These are phyloP conservation scores for Claviceps maximensis DNA, from an alignment of 2,329 filamentous ascomycete species.

Conservation along the genomic window DNA sequence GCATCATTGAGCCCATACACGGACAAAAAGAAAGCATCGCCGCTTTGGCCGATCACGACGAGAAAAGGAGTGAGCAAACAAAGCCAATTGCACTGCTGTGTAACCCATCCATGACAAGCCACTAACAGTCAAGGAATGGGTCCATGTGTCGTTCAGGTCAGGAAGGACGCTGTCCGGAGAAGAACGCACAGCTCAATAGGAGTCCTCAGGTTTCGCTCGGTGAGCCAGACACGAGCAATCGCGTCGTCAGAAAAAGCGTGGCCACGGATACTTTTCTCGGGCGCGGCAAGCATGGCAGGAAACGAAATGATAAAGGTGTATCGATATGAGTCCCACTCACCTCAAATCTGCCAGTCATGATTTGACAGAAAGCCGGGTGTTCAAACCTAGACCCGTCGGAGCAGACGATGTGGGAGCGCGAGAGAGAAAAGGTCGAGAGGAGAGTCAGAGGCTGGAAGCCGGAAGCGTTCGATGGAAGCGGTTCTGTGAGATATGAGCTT, in stretches of 20 bases:
- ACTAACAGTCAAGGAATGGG: constrained; percentile 3
- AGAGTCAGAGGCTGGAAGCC: background rate
- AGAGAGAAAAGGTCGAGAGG: background rate
- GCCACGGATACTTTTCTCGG: background rate
- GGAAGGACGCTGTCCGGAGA: background rate
- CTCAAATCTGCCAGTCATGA: constrained; percentile 5
- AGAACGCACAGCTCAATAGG: background rate
- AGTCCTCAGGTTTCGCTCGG: background rate
- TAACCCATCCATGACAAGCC: constrained; percentile 4
- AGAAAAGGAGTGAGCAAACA: background rate
- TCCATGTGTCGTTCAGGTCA: background rate
- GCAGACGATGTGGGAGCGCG: background rate
- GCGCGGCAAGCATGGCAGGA: background rate
- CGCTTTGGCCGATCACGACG: background rate
- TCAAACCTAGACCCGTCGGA: background rate
- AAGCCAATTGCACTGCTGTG: constrained; percentile 3
- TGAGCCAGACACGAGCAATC: background rate
- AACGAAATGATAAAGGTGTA: background rate
- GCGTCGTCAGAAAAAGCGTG: background rate
- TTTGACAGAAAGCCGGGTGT: background rate
- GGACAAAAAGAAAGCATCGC: background rate
- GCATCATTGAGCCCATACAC: background rate
- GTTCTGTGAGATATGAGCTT: background rate
- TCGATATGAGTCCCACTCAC: constrained; percentile 3
- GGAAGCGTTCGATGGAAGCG: background rate